A percentile compares a stretch with the other conserved stretches of the same genome.
These are phyloP conservation scores for Coccomyxa sp. DNA, from an alignment of 139 green algal genomes.

Conservation along the genomic window DNA sequence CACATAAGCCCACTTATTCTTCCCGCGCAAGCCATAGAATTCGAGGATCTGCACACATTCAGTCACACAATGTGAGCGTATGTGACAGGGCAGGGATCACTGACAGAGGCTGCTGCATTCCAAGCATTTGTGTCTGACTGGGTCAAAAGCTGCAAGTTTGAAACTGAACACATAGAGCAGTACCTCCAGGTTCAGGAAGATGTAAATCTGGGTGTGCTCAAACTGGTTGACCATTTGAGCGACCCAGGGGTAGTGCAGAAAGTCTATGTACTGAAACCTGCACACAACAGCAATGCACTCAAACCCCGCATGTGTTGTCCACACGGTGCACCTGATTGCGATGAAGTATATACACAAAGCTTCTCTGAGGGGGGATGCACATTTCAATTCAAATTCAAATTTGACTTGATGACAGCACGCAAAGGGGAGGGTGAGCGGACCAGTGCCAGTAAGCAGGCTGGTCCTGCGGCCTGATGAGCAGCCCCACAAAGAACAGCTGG, in stretches of 20 bases:
- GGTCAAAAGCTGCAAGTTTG: neutral
- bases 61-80: neutral
- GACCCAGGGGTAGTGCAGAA: slow-evolving; percentile 50
- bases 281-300: neutral
- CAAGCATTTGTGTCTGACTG: neutral
- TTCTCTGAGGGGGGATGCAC: too few relatives aligned
- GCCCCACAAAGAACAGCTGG: slow-evolving; percentile 57
- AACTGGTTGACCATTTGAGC: slow-evolving; percentile 64
- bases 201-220: slow-evolving; percentile 5
- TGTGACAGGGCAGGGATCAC: neutral
- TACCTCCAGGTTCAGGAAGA: neutral
- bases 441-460: slow-evolving; percentile 56
- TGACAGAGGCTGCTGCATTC: neutral
- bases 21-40: slow-evolving; percentile 47
- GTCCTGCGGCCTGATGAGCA: slow-evolving; percentile 50
- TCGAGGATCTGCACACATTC: slow-evolving; percentile 22
- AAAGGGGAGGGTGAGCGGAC: neutral
- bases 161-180: neutral
- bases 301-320: neutral
- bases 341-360: neutral
- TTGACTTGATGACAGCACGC: neutral
- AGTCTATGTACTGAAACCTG: slow-evolving; percentile 38
- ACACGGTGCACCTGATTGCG: neutral
- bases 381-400: too few relatives aligned
- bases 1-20: slow-evolving; percentile 36